These are phyloP conservation scores for Avena eriantha DNA, from an alignment of 176 grass and related monocot species.

Conservation along the genomic window DNA sequence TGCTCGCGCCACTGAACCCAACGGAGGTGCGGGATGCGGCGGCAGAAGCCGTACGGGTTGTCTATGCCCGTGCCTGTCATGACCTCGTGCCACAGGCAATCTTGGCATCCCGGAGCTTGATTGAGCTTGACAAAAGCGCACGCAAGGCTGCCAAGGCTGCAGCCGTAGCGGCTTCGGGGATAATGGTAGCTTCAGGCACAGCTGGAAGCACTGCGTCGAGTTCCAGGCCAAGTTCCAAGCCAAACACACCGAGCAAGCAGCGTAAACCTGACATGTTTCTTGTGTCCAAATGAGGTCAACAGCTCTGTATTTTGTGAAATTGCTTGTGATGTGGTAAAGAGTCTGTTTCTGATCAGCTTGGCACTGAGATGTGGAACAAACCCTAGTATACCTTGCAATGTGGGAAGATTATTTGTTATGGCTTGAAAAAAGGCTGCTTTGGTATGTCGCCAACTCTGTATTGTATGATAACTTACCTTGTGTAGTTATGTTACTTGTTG, in stretches of 20 bases:
- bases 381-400: conserved; percentile 17
- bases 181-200: conserved; percentile 27
- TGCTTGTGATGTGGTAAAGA: conserved; percentile 36
- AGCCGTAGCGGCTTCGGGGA: not conserved
- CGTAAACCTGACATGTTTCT: conserved; percentile 68
- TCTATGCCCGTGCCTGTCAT: conserved; percentile 88
- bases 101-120: conserved; percentile 85
- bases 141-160: conserved; percentile 55
- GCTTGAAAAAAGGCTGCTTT: conserved; percentile 24
- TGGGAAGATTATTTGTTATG: conserved; percentile 4
- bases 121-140: conserved; percentile 88
- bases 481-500: conserved; percentile 45
- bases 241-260: conserved; percentile 88
- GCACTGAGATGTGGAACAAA: conserved; percentile 19
- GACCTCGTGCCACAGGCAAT: conserved; percentile 91
- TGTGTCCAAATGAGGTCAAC: conserved; percentile 66
- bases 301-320: conserved; percentile 15
- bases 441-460: conserved; percentile 37
- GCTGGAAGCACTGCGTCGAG: conserved; percentile 53
- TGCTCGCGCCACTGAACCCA: conserved; percentile 81
- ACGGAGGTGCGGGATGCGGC: conserved; percentile 77
- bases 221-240: conserved; percentile 73
- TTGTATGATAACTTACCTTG: conserved; percentile 48
- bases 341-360: conserved; percentile 24
- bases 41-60: conserved; percentile 66